phyloP scores from a whole-genome alignment of 192 early-diverging fungal genomes.

The Helicostylum pulchrum region DNA sequence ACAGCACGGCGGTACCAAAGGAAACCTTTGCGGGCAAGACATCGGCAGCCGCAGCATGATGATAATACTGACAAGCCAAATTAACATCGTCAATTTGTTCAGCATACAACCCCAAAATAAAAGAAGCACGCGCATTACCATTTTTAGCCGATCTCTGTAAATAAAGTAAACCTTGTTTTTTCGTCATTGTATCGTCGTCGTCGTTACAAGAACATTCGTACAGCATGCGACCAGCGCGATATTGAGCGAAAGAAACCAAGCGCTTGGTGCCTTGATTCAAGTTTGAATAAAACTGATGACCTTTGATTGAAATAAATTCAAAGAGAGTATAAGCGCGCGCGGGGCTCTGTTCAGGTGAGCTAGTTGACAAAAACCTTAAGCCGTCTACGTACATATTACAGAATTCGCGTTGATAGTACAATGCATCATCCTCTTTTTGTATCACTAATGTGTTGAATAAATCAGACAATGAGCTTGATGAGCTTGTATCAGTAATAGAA shows the following conservation, averaged over 20 bases:
- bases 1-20: background rate
- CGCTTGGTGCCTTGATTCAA: background rate
- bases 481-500: no score
- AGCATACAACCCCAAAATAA: background rate
- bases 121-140: background rate
- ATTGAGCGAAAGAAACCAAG: conserved; percentile 8
- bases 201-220: background rate
- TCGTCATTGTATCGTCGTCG: background rate
- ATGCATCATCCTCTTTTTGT: no score
- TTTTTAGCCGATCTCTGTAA: background rate
- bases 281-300: background rate
- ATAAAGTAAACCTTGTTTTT: background rate
- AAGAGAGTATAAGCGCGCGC: background rate
- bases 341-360: no score
- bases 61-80: background rate
- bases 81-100: background rate
- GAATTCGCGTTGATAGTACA: no score
- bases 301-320: conserved; percentile 4
- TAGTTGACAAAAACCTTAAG: no score
- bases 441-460: no score
- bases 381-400: no score
- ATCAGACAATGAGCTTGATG: no score
- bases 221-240: background rate
- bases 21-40: conserved; percentile 3
- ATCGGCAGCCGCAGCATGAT: background rate